A percentile compares a stretch with the other conserved stretches of the same genome.
Conservation (phyloP, 1,139 yeast species). For the Geotrichum restrictum region DNA sequence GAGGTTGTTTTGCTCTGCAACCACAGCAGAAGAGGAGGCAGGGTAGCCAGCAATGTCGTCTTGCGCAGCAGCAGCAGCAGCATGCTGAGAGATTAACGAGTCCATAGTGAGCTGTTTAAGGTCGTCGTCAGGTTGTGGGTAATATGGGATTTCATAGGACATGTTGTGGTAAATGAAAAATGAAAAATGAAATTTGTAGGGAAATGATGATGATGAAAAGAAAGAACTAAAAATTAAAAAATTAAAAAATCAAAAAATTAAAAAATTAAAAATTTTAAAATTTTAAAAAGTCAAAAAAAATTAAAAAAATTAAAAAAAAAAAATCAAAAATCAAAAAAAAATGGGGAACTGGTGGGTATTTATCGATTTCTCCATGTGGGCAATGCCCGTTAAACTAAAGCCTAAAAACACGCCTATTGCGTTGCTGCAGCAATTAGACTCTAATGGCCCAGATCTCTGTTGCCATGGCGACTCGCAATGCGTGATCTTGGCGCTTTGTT, state of each 20-base stretch:
- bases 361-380: no score
- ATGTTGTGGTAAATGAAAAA: neutral
- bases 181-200: neutral
- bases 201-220: neutral
- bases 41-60: neutral
- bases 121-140: neutral
- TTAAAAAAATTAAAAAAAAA: neutral
- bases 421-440: no score
- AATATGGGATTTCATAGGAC: constrained; percentile 1
- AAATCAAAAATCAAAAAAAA: neutral
- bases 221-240: neutral
- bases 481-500: neutral
- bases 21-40: neutral
- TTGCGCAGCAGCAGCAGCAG: constrained; percentile 1
- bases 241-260: neutral
- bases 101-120: constrained; percentile 1
- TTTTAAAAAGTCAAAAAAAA: no score
- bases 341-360: no score
- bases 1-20: neutral
- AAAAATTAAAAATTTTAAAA: no score
- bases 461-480: neutral
- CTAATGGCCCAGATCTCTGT: no score
- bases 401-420: no score
- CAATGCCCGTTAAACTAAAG: no score
- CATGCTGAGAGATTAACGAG: constrained; percentile 6